Evolutionary conservation across 2,329 filamentous ascomycete species (phyloP).

Genomic region (Colletotrichum zoysiae): DNA sequence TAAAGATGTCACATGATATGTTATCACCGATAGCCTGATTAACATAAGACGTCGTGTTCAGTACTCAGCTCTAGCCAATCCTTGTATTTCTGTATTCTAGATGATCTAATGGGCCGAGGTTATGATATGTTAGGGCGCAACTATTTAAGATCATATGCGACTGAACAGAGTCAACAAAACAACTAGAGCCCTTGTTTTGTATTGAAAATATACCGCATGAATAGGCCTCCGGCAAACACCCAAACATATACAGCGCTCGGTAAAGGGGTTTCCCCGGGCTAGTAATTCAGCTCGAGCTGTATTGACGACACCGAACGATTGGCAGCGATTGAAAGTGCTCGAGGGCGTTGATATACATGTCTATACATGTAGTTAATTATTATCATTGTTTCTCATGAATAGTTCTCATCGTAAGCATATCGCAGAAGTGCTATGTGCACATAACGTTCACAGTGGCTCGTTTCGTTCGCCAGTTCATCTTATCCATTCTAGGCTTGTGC

Average conservation of each 20-base stretch:
- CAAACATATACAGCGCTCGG: background rate
- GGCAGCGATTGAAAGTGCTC: background rate
- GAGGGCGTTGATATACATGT: background rate
- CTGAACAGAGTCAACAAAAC: too few relatives aligned
- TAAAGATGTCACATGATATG: too few relatives aligned
- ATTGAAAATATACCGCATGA: too few relatives aligned
- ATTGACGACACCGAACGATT: background rate
- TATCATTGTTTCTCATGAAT: background rate
- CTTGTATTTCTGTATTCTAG: too few relatives aligned
- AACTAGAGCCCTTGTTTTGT: too few relatives aligned
- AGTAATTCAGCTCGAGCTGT: background rate
- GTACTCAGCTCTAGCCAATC: too few relatives aligned
- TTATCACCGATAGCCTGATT: too few relatives aligned
- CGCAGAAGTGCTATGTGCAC: background rate
- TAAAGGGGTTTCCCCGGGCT: background rate
- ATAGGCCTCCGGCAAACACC: too few relatives aligned
- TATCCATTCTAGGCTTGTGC: background rate
- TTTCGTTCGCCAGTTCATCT: background rate
- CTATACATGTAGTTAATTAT: background rate
- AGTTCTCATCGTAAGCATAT: background rate
- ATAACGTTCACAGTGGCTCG: background rate
- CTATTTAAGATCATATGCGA: too few relatives aligned
- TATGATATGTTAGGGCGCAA: too few relatives aligned
- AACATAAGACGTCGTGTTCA: too few relatives aligned
- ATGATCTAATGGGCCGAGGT: too few relatives aligned